Evolutionary conservation across 139 green algal genomes (phyloP), one percentile per base, ranked within the genome.

Genomic region (Nannochloris sp.): DNA sequence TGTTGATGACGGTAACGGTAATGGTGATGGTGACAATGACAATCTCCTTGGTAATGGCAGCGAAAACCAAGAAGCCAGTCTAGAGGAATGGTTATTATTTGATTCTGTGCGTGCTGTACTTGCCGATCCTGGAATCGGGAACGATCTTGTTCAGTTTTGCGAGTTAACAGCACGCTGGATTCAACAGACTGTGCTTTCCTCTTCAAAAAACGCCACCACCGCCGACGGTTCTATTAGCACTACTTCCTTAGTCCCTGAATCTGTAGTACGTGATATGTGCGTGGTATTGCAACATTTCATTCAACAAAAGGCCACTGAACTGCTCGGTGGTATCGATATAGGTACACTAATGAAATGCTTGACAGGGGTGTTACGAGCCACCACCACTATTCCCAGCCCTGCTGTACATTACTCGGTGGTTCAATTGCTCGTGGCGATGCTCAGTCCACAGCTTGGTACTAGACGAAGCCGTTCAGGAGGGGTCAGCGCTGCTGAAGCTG

Each of bases 361-460:
- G 58, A 71, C 83, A 30, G 46, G 47, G 3, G 64, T 91, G 64
- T 77, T 91, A 23, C 58, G 82, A 51, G 37, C 64, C 39, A 77
- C 72, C 1, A 39, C 67, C 34, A 57, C 81, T 25, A 76, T 85
- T 33, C 64, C 62, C 69, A 73, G 56, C 30, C 67, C 81, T 2
- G 60, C 86, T 42, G 61, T 88, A 45, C 70, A 82, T 15, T 24
- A 61, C 45, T 83, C 82, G 69, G 70, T 89, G 25, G 69, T 87
- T 35, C 68, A 79, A 60, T 80, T 90, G 68, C 81, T 90, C 71
- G 72, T 85, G 53, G 74, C 68, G 7, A 89, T 89, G 81, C 65
- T 90, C 67, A 45, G 60, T n/a, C 68, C 74, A 0, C 76, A 86
- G 72, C 48, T 80, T 35, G 25, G 62, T 27, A 34, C n/a, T 7